A percentile compares a stretch with the other conserved stretches of the same genome.
phyloP scores from a whole-genome alignment of 371 early-diverging fungal species.

The Mortierella polycephala region DNA sequence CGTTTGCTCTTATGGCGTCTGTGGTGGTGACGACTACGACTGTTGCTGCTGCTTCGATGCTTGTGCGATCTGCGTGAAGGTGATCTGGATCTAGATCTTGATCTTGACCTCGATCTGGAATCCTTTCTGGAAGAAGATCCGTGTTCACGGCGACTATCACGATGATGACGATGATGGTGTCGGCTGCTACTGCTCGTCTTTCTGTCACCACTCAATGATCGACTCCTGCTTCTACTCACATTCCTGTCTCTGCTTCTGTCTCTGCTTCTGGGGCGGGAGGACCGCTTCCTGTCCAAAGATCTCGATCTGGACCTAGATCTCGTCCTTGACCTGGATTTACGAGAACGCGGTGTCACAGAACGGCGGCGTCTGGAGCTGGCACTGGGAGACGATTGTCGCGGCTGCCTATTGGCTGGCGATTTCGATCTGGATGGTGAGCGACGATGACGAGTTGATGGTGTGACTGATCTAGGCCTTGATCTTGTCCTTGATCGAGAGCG shows the following conservation, averaged over 20 bases:
- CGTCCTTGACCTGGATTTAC: conserved; percentile 9
- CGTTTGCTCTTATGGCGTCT: conserved; percentile 32
- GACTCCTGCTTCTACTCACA: conserved; percentile 8
- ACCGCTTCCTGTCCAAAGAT: conserved; percentile 6
- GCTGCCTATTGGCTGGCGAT: neutral
- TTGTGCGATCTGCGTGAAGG: conserved; percentile 27
- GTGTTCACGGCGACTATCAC: conserved; percentile 11
- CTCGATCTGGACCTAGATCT: conserved; percentile 23
- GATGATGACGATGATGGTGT: conserved; percentile 1
- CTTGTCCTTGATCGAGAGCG: conserved; percentile 10
- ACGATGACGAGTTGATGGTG: conserved; percentile 3
- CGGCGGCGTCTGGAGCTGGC: neutral
- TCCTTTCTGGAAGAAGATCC: conserved; percentile 18
- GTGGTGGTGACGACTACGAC: conserved; percentile 13
- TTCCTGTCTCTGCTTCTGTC: neutral
- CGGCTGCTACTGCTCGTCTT: conserved; percentile 9
- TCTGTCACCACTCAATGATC: conserved; percentile 6
- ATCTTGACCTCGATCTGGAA: conserved; percentile 30
- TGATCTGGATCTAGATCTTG: conserved; percentile 30
- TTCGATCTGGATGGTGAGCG: conserved; percentile 6
- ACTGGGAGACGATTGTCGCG: neutral
- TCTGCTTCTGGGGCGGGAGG: neutral
- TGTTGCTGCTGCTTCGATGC: conserved; percentile 14
- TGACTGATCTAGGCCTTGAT: conserved; percentile 12
- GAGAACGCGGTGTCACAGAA: neutral